A percentile compares a stretch with the other conserved stretches of the same genome.
Conservation (phyloP, 257 asterid genomes). For the Lycium ferocissimum region DNA sequence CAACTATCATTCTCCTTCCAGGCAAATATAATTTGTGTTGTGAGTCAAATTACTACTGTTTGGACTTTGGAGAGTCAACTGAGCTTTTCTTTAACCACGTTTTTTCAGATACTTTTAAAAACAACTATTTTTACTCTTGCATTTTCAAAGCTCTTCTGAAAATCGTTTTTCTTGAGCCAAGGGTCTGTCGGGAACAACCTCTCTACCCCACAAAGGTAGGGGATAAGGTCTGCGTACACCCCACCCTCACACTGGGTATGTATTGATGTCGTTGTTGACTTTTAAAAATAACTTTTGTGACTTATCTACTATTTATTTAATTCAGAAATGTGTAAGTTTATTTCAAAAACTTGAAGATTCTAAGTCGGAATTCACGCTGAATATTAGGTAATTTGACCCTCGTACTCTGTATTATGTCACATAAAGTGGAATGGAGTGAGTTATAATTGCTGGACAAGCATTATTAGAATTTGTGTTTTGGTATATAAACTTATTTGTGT, state of each 20-base stretch:
- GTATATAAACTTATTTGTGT: background rate
- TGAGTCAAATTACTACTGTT: background rate
- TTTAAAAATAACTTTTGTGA: background rate
- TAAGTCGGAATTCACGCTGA: background rate
- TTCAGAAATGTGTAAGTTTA: background rate
- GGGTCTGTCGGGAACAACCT: no score
- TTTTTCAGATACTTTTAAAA: background rate
- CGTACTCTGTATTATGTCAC: background rate
- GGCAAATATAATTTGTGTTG: background rate
- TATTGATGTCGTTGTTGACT: no score
- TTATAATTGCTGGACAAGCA: background rate
- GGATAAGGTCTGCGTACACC: no score
- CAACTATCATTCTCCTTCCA: background rate
- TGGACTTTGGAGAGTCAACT: background rate
- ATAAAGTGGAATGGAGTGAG: background rate
- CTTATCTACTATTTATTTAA: background rate
- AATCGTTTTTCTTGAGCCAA: no score
- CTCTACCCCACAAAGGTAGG: no score
- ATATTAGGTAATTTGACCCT: background rate
- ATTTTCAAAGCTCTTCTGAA: no score
- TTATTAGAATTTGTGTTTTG: background rate
- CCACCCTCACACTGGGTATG: no score
- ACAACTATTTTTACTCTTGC: no score
- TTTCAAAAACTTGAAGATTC: conserved; percentile 2
- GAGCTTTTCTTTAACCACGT: background rate